Base-by-base conservation (phyloP, 257 asterid species). In the Nicotiana paniculata region DNA sequence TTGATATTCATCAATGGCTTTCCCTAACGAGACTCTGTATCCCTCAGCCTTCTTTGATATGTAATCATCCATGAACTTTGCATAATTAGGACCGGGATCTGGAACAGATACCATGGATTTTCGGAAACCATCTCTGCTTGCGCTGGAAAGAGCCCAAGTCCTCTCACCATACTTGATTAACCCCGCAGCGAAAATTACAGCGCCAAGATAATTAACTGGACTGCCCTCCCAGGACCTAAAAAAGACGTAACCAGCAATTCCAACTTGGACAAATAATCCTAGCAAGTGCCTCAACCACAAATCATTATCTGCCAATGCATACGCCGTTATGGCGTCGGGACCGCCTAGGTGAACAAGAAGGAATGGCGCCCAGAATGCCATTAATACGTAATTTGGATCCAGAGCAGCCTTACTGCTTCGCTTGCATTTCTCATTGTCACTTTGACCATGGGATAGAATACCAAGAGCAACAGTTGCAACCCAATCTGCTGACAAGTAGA, bases 331-430 rank as follows among this genome's bases (percentile, higher is more conserved):
- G 30, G 86, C 86, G 70, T 88, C 85, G 0, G 91, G 91, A 6
- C 91, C 89, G 18, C 91, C 89, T 7, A 88, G 88, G 83, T 88
- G 91, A 62, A 84, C 64, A 5, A 88, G 87, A 24, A 88, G 89
- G 82, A 86, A 88, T 7, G 91, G 89, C 0, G 88, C 89, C 89
- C 91, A 88, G 69, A 88, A 82, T 7, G 81, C 87, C 64, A 72
- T 55, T 53, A 53, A 53, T 53, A 53, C 18, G 58, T 53, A 53
- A 1, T 53, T 53, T 53, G 58, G 58, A 53, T 53, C 58, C 5
- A 87, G 76, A 0, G 33, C 67, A 13, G 28, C 16, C 43, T 18
- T 3, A n/a, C 28, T 9, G 12, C 16, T 10, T 13, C 28, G 51
- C 39, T 80, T 48, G n/a, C 26, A 39, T 13, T 72, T 9, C 7